phyloP scores from a whole-genome alignment of 2,329 filamentous ascomycete genomes.

The Aspergillus sp. region DNA sequence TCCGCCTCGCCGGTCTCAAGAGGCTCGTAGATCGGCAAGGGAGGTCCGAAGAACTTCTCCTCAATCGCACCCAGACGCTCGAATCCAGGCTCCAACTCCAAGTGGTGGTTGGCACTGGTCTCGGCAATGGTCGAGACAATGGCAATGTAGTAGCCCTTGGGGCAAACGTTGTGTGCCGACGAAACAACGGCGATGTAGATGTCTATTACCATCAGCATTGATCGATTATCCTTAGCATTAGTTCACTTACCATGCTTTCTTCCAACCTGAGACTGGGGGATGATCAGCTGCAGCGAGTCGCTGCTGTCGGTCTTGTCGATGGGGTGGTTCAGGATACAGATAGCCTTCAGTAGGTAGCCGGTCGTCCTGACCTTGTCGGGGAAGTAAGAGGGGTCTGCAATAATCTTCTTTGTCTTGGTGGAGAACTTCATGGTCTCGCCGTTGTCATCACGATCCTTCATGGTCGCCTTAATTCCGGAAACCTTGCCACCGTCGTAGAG shows the following conservation, averaged over 20 bases:
- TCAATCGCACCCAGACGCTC: slow-evolving; percentile 90
- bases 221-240: no score
- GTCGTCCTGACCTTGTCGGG: slow-evolving; percentile 79
- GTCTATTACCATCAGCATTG: slow-evolving; percentile 50
- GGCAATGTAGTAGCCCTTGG: slow-evolving; percentile 97
- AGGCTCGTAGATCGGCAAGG: slow-evolving; percentile 92
- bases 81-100: slow-evolving; percentile 88
- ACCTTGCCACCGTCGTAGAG: slow-evolving; percentile 72
- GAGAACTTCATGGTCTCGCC: slow-evolving; percentile 80
- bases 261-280: slow-evolving; percentile 94
- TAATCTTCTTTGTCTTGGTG: slow-evolving; percentile 92
- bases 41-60: slow-evolving; percentile 92
- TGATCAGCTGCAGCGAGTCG: slow-evolving; percentile 92
- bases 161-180: slow-evolving; percentile 94
- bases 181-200: slow-evolving; percentile 97
- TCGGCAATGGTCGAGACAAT: slow-evolving; percentile 98
- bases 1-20: slow-evolving; percentile 75
- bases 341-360: slow-evolving; percentile 89
- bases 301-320: slow-evolving; percentile 81
- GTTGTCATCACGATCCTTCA: slow-evolving; percentile 77
- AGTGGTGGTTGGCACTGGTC: slow-evolving; percentile 83
- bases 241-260: slow-evolving; percentile 77
- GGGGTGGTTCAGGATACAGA: slow-evolving; percentile 96
- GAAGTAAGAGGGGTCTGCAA: slow-evolving; percentile 97
- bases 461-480: slow-evolving; percentile 94